phyloP scores from a whole-genome alignment of 208 protist genomes.

The Acanthamoeba divionensis region DNA sequence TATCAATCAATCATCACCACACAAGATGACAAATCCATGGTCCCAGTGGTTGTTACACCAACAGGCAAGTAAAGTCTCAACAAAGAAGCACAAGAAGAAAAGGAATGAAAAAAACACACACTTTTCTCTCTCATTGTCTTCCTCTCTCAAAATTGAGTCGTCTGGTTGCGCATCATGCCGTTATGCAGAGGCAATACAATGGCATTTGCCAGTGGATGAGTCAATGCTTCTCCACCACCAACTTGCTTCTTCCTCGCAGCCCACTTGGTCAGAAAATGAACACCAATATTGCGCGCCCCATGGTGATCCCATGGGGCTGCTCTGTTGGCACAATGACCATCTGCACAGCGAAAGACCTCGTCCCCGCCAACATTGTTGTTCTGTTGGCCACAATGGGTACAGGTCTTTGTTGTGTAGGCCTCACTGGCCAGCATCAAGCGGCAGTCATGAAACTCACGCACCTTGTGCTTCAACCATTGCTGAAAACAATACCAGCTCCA shows the following conservation, averaged over 20 bases:
- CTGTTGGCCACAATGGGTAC: background rate
- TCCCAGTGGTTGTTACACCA: too few relatives aligned
- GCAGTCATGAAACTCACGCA: background rate
- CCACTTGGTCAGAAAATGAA: background rate
- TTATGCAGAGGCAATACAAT: too few relatives aligned
- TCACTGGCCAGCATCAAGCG: background rate
- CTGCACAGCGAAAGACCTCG: background rate
- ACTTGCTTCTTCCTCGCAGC: too few relatives aligned
- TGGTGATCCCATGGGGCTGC: background rate
- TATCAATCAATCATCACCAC: too few relatives aligned
- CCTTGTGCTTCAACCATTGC: slow-evolving; percentile 29
- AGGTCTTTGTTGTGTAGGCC: background rate
- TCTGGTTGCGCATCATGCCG: too few relatives aligned
- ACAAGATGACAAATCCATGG: too few relatives aligned
- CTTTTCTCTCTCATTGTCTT: too few relatives aligned
- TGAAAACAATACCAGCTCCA: slow-evolving; percentile 25
- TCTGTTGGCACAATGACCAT: background rate
- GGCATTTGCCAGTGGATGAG: background rate
- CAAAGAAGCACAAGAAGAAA: too few relatives aligned
- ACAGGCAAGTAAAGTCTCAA: too few relatives aligned
- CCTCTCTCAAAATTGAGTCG: too few relatives aligned
- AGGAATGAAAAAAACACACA: too few relatives aligned
- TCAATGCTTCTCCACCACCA: too few relatives aligned
- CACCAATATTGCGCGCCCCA: background rate
- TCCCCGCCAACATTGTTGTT: background rate